A percentile compares a stretch with the other conserved stretches of the same genome.
Conservation (phyloP, 495 filamentous ascomycete species). For the Hypoxylon trugodes region DNA sequence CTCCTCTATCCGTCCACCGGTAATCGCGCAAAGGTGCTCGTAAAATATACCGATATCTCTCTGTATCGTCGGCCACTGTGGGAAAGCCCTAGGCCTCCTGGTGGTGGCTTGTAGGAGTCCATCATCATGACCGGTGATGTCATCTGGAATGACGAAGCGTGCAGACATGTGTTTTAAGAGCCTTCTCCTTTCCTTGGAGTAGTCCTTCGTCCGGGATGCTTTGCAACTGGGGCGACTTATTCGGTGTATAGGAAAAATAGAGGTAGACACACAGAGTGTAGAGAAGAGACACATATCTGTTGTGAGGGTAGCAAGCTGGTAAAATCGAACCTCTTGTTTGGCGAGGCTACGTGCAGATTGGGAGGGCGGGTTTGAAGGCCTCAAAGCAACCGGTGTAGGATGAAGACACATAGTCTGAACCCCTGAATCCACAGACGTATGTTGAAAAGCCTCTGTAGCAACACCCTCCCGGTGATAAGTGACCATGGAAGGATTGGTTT, state of each 20-base stretch:
- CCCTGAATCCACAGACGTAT: neutral
- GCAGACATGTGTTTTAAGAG: slow-evolving; percentile 9
- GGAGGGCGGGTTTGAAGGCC: slow-evolving; percentile 3
- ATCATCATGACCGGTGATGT: slow-evolving; percentile 1
- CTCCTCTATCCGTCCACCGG: neutral
- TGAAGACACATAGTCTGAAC: slow-evolving; percentile 30
- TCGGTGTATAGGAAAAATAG: slow-evolving; percentile 4
- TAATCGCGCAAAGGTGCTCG: slow-evolving; percentile 24
- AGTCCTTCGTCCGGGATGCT: slow-evolving; percentile 3
- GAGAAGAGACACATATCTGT: slow-evolving; percentile 36
- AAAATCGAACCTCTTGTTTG: slow-evolving; percentile 30
- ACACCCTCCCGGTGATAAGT: slow-evolving; percentile 32
- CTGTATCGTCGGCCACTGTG: slow-evolving; percentile 8
- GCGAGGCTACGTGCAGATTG: slow-evolving; percentile 18
- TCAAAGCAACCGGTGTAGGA: slow-evolving; percentile 27
- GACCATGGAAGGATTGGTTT: slow-evolving; percentile 32
- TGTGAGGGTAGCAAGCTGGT: slow-evolving; percentile 30
- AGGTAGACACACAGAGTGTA: slow-evolving; percentile 28
- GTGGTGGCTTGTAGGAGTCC: neutral
- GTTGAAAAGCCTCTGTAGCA: slow-evolving; percentile 13
- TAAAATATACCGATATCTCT: slow-evolving; percentile 37
- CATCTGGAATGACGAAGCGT: slow-evolving; percentile 33
- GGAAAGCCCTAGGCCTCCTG: neutral
- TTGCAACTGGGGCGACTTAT: slow-evolving; percentile 23
- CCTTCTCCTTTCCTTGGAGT: slow-evolving; percentile 12